Conservation (phyloP, 345 rosid species). For the Gossypium turneri region DNA sequence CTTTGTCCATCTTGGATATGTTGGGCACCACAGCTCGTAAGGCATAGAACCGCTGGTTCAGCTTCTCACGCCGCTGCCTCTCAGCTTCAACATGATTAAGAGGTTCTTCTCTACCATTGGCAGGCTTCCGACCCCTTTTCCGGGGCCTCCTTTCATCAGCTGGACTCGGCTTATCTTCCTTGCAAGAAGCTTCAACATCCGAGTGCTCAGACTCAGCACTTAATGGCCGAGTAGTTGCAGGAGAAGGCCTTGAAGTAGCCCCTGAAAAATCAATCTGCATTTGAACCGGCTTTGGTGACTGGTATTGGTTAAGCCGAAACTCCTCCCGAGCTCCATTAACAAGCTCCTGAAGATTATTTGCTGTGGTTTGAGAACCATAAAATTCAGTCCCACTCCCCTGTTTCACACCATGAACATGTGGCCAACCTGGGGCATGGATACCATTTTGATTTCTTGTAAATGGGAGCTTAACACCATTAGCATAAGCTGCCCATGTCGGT, state of each 20-base stretch:
- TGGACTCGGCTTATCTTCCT: constrained; percentile 38
- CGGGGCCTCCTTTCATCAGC: constrained; percentile 74
- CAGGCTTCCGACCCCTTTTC: constrained; percentile 94
- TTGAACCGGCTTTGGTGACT: constrained; percentile 52
- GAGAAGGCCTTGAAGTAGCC: constrained; percentile 59
- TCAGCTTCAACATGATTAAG: constrained; percentile 98
- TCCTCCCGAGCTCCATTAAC: constrained; percentile 47
- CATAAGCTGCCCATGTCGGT: constrained; percentile 48
- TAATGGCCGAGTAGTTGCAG: constrained; percentile 37
- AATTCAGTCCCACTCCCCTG: constrained; percentile 40
- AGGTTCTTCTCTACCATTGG: constrained; percentile 96
- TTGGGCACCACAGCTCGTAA: constrained; percentile 96
- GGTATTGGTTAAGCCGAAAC: constrained; percentile 39
- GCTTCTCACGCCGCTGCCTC: constrained; percentile 91
- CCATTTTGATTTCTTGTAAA: constrained; percentile 45
- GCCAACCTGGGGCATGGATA: constrained; percentile 52
- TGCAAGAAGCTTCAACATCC: constrained; percentile 73
- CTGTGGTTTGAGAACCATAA: constrained; percentile 36
- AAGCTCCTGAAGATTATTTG: constrained; percentile 43
- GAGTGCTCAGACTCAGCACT: constrained; percentile 58
- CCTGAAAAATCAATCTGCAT: constrained; percentile 73
- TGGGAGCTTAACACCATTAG: constrained; percentile 41
- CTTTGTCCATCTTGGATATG: constrained; percentile 98
- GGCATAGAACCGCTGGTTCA: constrained; percentile 90
- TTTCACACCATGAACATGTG: constrained; percentile 40